phyloP scores from a whole-genome alignment of 352 stramenopile species.

The Globisporangium carolinianum region DNA sequence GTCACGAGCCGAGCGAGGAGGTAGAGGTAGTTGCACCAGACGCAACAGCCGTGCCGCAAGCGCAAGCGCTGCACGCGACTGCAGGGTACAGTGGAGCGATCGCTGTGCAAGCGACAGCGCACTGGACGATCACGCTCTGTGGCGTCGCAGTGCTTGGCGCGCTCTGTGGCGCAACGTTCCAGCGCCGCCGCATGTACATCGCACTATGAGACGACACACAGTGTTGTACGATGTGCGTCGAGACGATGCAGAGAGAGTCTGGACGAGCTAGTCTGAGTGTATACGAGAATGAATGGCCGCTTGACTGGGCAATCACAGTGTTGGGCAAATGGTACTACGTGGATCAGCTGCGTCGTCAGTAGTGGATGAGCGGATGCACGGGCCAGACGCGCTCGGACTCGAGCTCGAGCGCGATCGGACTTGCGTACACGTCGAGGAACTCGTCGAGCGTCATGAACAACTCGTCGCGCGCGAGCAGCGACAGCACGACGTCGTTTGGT shows the following conservation, averaged over 20 bases:
- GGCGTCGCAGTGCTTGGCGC: slow-evolving; percentile 8
- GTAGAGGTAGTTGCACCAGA: too few relatives aligned
- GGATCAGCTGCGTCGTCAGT: slow-evolving; percentile 16
- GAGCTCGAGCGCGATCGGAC: slow-evolving; percentile 37
- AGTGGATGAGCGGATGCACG: slow-evolving; percentile 58
- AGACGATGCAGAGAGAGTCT: neutral
- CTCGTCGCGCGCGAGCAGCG: slow-evolving; percentile 46
- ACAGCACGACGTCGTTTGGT: slow-evolving; percentile 44
- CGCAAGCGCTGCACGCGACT: neutral
- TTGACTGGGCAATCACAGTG: too few relatives aligned
- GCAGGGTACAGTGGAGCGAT: neutral
- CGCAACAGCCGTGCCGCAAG: neutral
- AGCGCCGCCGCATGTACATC: slow-evolving; percentile 15
- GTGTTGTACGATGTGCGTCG: neutral
- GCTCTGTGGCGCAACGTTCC: slow-evolving; percentile 11
- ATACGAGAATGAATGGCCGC: too few relatives aligned
- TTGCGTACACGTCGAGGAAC: slow-evolving; percentile 37
- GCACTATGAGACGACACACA: slow-evolving; percentile 4
- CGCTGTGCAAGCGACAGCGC: neutral
- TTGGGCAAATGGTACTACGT: too few relatives aligned
- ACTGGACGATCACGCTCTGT: slow-evolving; percentile 9
- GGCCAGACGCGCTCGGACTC: slow-evolving; percentile 75
- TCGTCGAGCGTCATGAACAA: slow-evolving; percentile 52
- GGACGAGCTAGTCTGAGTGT: too few relatives aligned
- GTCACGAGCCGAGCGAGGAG: neutral